A percentile compares a stretch with the other conserved stretches of the same genome.
Evolutionary conservation across 371 early-diverging fungal genomes (phyloP).

Genomic region (Catenaria anguillulae): DNA sequence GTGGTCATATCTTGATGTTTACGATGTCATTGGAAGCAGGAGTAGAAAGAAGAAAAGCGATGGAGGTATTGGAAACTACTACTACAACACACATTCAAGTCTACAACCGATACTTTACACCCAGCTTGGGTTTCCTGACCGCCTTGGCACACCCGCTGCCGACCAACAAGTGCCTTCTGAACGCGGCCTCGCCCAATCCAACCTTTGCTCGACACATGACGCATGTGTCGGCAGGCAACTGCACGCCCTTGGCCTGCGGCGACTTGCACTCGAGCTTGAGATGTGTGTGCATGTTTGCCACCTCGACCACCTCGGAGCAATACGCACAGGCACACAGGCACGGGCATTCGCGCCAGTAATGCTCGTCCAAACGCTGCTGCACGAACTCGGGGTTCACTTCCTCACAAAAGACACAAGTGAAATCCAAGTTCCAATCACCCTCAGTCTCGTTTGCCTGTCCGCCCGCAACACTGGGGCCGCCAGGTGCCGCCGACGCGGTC

Average conservation of each 20-base stretch:
- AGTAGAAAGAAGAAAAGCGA: too few species aligned
- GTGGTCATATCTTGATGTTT: too few species aligned
- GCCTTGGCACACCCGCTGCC: background rate
- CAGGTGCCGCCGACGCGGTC: too few species aligned
- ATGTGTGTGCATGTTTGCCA: background rate
- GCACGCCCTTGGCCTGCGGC: background rate
- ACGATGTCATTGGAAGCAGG: too few species aligned
- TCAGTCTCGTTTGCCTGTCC: background rate
- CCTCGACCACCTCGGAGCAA: conserved; percentile 25
- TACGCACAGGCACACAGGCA: conserved; percentile 49
- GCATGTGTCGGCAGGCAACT: background rate
- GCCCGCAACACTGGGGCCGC: too few species aligned
- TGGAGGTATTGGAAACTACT: too few species aligned
- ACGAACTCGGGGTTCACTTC: conserved; percentile 47
- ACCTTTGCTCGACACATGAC: background rate
- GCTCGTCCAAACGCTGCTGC: conserved; percentile 51
- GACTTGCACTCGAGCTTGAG: background rate
- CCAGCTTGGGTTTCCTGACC: background rate
- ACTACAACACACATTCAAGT: too few species aligned
- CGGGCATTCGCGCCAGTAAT: conserved; percentile 63
- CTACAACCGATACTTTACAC: background rate
- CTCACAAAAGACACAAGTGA: conserved; percentile 61
- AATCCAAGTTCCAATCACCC: conserved; percentile 5
- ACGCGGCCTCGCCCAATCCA: background rate
- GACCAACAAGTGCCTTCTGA: background rate